These are phyloP conservation scores for Tetragonia tetragonoides DNA, from an alignment of 148 eudicot genomes.

Conservation along the genomic window DNA sequence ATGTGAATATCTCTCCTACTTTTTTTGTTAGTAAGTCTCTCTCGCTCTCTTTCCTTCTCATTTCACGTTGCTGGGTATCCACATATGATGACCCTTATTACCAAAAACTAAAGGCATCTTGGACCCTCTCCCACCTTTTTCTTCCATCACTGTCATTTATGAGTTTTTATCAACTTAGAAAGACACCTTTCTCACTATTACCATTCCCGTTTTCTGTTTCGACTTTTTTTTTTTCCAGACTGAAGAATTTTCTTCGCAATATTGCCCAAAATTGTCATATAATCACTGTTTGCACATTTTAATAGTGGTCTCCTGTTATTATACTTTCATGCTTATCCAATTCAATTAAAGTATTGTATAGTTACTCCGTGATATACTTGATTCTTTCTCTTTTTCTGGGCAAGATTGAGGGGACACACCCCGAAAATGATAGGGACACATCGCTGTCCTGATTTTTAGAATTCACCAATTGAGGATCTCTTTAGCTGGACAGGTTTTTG, in stretches of 20 bases:
- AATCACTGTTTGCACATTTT: neutral
- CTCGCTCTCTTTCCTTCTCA: constrained; percentile 19
- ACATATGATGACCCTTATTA: constrained; percentile 26
- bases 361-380: neutral
- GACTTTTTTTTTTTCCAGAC: neutral
- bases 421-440: neutral
- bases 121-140: constrained; percentile 22
- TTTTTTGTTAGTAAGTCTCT: constrained; percentile 21
- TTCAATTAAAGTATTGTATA: neutral
- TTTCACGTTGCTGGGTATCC: constrained; percentile 21
- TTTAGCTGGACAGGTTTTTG: neutral
- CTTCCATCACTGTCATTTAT: constrained; percentile 21
- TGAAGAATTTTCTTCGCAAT: constrained; percentile 5
- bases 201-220: constrained; percentile 2
- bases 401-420: too few relatives aligned
- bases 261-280: neutral
- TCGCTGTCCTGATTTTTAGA: neutral
- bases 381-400: too few relatives aligned
- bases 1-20: constrained; percentile 31
- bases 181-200: constrained; percentile 15
- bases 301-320: neutral
- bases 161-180: constrained; percentile 23
- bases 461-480: neutral
- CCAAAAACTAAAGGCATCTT: constrained; percentile 19
- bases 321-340: constrained; percentile 9